Evolutionary conservation across 2,329 filamentous ascomycete species (phyloP), one percentile per base, ranked within the genome.

Genomic region (Pseudonectria foliicola): DNA sequence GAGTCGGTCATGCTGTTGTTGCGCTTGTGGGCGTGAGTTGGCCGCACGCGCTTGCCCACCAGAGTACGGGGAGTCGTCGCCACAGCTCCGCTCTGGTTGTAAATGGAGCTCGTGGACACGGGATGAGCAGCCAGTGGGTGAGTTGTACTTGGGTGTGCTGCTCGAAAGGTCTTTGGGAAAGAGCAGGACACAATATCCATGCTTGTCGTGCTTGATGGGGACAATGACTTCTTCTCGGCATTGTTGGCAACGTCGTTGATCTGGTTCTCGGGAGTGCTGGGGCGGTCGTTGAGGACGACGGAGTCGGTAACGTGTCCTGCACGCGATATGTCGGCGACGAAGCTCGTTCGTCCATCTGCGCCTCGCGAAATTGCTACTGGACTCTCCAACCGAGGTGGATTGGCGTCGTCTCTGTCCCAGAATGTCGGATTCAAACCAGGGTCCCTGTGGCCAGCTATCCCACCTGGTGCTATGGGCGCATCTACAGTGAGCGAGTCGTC

Each of bases 1-100:
- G 89, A 90, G 61, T 95, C 86, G 0, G 84, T 85, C 49, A 92
- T 82, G 56, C 89, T 95, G 32, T 82, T 87, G 53, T 85, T 94
- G 14, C 88, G 80, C 59, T 87, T 89, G 60, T 95, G 88, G 3
- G 66, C 58, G 43, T 74, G 71, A 8, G 62, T 60, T 13, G 77
- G 71, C 12, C 77, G 71, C 7, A 75, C 67, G 12, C 74, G 69
- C 53, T 80, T 81, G 36, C 74, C 75, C 10, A 69, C 65, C 3
- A 80, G 59, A 2, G 73, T 62, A 36, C 70, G 72, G 4, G 77
- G 77, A 4, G 75, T 79, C 8, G 68, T 68, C 5, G 77, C 77
- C 29, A 80, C 62, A 4, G 68, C 70, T 7, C 69, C 71, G 3
- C 62, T 50, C 13, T 57, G 61, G 24, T 64, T 66, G 38, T 71